Base-by-base conservation (phyloP, 257 asterid genomes). In the Petunia axillaris region DNA sequence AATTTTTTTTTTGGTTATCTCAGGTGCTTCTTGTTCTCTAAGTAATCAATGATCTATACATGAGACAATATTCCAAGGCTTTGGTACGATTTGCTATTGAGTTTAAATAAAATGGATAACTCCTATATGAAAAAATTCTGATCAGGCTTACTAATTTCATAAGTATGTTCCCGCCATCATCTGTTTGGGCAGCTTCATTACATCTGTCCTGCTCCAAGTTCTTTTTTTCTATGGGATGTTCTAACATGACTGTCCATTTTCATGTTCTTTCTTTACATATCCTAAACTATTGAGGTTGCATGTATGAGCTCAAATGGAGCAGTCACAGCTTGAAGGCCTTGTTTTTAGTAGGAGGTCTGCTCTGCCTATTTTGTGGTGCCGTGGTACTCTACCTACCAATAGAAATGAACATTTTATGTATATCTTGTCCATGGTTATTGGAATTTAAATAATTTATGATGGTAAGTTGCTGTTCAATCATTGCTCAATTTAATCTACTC, bases 1-100 rank as follows among this genome's bases (percentile, higher is more conserved):
- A 48, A 58, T 5, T 4, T 63, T 50, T 75, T 74, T 60, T 41
- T 54, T 39, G 10, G 37, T 77, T 39, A 41, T 62, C 43, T 70
- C 90, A 94, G 95, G 87, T 91, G 54, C 89, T 90, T 88, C 94
- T 92, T 81, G 97, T 97, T 40, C 91, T 94, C 86, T 94, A 89
- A 64, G 92, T 91, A 64, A 85, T 90, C 85, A 88, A 88, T 86
- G 98, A 94, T 83, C 87, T 94, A 85, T 87, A 84, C 79, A 94
- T 94, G 98, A 63, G 89, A 40, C 94, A 89, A 85, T 87, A 94
- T 50, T 90, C 97, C 55, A 92, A 92, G 86, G 98, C 98, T 65
- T 77, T 87, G 98, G 98, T 91, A 87, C 16, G 58, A 79, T 64
- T 59, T 81, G 40, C 40, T 73, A 38, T 68, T 36, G 14, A 46